A percentile compares a stretch with the other conserved stretches of the same genome.
These are phyloP conservation scores for Plantago major DNA, from an alignment of 257 asterid genomes.

Conservation along the genomic window DNA sequence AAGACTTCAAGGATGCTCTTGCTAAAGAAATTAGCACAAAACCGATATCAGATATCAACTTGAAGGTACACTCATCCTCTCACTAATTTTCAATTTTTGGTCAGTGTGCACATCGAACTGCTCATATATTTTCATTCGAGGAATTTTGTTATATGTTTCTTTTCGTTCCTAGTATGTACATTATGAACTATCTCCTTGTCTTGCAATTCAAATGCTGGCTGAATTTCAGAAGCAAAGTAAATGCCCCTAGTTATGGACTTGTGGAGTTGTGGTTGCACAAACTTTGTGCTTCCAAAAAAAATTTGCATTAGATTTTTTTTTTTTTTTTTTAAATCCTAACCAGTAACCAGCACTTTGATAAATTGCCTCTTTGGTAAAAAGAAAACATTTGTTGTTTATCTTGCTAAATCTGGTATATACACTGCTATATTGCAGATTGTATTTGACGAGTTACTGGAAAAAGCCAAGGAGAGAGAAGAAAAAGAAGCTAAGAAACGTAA, in stretches of 20 bases:
- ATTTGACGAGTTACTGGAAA: slow-evolving; percentile 66
- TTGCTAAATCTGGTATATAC: slow-evolving; percentile 21
- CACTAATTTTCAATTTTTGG: slow-evolving; percentile 12
- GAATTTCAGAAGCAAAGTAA: neutral
- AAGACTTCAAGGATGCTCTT: slow-evolving; percentile 62
- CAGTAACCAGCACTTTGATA: neutral
- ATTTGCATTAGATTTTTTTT: neutral
- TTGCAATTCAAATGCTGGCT: neutral
- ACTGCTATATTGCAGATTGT: slow-evolving; percentile 44
- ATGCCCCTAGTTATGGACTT: neutral
- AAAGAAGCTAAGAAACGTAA: slow-evolving; percentile 85
- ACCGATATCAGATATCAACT: slow-evolving; percentile 55
- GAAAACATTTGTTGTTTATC: neutral
- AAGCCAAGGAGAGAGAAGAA: slow-evolving; percentile 77
- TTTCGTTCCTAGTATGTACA: neutral
- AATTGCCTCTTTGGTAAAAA: neutral
- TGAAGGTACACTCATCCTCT: slow-evolving; percentile 45
- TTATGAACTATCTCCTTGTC: neutral
- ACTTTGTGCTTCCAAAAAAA: slow-evolving; percentile 1
- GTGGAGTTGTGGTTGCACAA: neutral
- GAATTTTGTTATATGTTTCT: neutral
- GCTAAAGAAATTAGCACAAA: slow-evolving; percentile 35
- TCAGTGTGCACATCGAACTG: slow-evolving; percentile 11
- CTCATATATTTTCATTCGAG: neutral
- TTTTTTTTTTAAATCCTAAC: neutral